Conservation (phyloP, 208 protist genomes). For the Leishmania amazonensis region DNA sequence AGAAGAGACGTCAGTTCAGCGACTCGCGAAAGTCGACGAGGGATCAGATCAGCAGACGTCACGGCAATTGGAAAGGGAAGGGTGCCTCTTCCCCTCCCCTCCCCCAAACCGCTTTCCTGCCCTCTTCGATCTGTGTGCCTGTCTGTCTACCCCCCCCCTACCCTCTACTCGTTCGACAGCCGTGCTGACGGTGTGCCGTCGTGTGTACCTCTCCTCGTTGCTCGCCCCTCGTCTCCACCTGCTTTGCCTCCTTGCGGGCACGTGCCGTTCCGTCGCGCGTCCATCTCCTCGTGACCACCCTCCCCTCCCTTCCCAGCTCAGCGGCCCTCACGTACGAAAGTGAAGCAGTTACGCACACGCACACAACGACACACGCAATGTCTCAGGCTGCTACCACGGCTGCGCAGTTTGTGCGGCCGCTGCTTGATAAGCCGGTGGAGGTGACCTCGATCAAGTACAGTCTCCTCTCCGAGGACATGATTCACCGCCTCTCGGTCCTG, state of each 20-base stretch:
- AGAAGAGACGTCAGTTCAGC: too few relatives aligned
- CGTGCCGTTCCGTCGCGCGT: too few relatives aligned
- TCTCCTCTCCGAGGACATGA: slow-evolving; percentile 85
- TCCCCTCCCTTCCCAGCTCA: too few relatives aligned
- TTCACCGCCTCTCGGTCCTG: slow-evolving; percentile 83
- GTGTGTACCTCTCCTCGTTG: background rate
- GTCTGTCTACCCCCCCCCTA: background rate
- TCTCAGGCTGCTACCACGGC: slow-evolving; percentile 1
- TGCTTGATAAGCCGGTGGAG: slow-evolving; percentile 59
- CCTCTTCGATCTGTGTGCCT: background rate
- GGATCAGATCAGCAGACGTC: too few relatives aligned
- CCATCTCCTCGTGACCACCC: too few relatives aligned
- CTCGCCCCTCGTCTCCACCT: too few relatives aligned
- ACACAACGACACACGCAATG: background rate
- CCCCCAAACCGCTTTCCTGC: background rate
- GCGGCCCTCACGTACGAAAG: background rate
- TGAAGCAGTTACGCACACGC: background rate
- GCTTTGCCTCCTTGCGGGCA: too few relatives aligned
- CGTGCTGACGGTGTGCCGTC: too few relatives aligned
- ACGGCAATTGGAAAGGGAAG: background rate
- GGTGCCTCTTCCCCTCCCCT: background rate
- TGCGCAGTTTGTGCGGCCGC: slow-evolving; percentile 48
- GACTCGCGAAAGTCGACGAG: too few relatives aligned
- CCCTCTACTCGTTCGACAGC: background rate
- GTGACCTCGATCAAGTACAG: slow-evolving; percentile 90